Base-by-base conservation (phyloP, 2,329 filamentous ascomycete species). In the Fusarium denticulatum region DNA sequence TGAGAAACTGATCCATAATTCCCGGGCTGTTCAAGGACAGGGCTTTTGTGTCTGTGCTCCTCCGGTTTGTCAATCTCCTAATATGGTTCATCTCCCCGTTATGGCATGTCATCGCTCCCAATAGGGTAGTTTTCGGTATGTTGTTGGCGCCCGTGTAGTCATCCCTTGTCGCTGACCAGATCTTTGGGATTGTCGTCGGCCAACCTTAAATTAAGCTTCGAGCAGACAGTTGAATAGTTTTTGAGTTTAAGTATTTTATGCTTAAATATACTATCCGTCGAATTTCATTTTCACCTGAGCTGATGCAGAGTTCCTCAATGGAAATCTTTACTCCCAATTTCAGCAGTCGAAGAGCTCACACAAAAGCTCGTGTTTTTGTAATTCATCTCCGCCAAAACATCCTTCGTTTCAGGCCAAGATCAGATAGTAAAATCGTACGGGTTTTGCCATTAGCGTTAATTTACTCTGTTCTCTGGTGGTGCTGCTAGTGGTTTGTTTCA, bases 151-250 rank as follows among this genome's bases (percentile, higher is more conserved):
- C 10, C 11, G 34, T 28, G 7, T 13, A 53, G 1, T 16, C 22
- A 7, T 28, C 7, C 24, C 34, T 39, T n/a, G 50, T 13, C 20
- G 1, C 13, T 3, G 14, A n/a, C 30, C 24, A 53, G 34, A 0
- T 37, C 14, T 53, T 16, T 53, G 14, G 24, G 18, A 28, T 37
- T 5, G 5, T 53, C 24, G 1, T 53, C 50, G 34, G 34, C 34
- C 14, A 37, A 26, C 50, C 34, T 37, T 26, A 6, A 2, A 20
- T 1, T 52, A 15, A 26, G 13, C 9, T 26, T 34, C 3, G 9
- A 24, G 11, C 11, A 4, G 4, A 14, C 3, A 50, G 0, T 20
- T 2, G 0, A 20, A 13, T 3, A 50, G 12, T 20, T 5, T n/a
- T 50, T 34, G 12, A 36, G 16, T 52, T 20, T 11, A 15, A 9